These are phyloP conservation scores for Lactifluus rugatus DNA, from an alignment of 768 basidiomycete species.

Conservation along the genomic window DNA sequence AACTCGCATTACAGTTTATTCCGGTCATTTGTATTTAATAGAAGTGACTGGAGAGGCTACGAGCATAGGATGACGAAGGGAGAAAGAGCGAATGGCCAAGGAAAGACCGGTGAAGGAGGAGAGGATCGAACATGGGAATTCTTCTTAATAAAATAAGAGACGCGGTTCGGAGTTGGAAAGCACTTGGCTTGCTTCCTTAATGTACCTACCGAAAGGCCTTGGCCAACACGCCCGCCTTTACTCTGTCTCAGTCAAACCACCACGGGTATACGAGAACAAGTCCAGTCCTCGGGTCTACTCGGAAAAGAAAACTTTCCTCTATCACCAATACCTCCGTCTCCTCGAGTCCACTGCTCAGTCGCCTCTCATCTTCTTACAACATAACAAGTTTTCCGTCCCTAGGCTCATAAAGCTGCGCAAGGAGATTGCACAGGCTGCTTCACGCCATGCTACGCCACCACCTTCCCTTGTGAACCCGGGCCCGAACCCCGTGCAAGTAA, in stretches of 20 bases:
- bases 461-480: constrained; percentile 27
- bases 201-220: constrained; percentile 5
- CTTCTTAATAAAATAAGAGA: constrained; percentile 31
- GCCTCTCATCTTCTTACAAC: constrained; percentile 71
- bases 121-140: constrained; percentile 90
- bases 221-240: constrained; percentile 16
- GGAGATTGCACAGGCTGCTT: constrained; percentile 50
- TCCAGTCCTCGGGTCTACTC: constrained; percentile 57
- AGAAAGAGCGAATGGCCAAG: constrained; percentile 54
- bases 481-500: constrained; percentile 22
- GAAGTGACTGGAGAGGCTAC: constrained; percentile 70
- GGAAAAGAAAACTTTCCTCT: constrained; percentile 73
- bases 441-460: constrained; percentile 25
- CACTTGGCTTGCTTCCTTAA: not conserved
- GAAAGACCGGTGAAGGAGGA: constrained; percentile 60
- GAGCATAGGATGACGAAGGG: constrained; percentile 94
- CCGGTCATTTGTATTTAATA: constrained; percentile 72
- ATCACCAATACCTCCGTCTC: constrained; percentile 68
- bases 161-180: not conserved
- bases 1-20: constrained; percentile 63
- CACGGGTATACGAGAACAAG: constrained; percentile 44
- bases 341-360: constrained; percentile 45
- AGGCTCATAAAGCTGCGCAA: constrained; percentile 59
- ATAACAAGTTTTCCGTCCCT: constrained; percentile 62
- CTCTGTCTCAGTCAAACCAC: constrained; percentile 41